phyloP scores from a whole-genome alignment of 352 stramenopile species.

The Pythium dissimile region DNA sequence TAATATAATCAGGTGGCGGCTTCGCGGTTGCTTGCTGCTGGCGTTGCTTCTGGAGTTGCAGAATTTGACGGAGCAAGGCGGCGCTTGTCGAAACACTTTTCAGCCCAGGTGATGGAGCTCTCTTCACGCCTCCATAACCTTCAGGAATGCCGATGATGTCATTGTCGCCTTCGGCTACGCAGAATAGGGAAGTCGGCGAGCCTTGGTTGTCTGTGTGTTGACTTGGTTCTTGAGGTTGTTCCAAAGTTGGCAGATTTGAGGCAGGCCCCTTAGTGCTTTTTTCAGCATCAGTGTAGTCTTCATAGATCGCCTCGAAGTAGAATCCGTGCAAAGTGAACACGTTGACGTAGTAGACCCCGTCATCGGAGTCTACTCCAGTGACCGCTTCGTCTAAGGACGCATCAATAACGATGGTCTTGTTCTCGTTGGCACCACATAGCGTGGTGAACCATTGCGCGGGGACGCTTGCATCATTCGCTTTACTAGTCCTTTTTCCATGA shows the following conservation, averaged over 20 bases:
- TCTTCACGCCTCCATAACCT: not conserved
- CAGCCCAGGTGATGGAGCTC: not conserved
- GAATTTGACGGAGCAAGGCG: slow-evolving; percentile 31
- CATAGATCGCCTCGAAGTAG: slow-evolving; percentile 33
- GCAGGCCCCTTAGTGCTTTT: not conserved
- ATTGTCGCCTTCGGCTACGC: not conserved
- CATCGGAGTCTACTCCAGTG: not conserved
- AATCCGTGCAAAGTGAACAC: slow-evolving; percentile 36
- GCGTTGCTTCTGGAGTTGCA: slow-evolving; percentile 37
- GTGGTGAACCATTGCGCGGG: slow-evolving; percentile 53
- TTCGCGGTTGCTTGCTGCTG: slow-evolving; percentile 19
- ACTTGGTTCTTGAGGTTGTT: not conserved
- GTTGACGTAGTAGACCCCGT: slow-evolving; percentile 31
- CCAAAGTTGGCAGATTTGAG: not conserved
- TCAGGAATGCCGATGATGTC: not conserved
- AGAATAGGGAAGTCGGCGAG: not conserved
- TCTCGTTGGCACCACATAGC: slow-evolving; percentile 33
- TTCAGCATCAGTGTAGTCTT: not conserved
- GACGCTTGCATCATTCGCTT: slow-evolving; percentile 15
- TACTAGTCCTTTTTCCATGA: not conserved
- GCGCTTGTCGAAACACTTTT: slow-evolving; percentile 14
- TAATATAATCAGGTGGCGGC: slow-evolving; percentile 30
- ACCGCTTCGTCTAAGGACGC: not conserved
- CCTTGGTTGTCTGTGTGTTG: not conserved
- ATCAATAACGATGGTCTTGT: slow-evolving; percentile 36